Conservation (phyloP, 1,284 basidiomycete genomes). For the Puccinia novopanici region DNA sequence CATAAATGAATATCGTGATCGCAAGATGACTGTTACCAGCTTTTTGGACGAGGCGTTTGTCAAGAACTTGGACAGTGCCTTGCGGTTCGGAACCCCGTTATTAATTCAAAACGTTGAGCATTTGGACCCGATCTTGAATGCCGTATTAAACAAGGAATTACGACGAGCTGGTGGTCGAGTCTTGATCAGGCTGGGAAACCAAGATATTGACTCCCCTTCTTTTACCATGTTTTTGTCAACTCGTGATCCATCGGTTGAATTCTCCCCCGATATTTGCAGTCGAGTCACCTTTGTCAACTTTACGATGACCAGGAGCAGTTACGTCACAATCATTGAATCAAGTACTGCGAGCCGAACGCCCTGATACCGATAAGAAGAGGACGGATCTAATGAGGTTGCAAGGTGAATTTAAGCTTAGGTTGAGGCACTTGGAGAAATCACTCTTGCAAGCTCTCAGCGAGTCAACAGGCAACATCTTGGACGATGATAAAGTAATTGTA, state of each 20-base stretch:
- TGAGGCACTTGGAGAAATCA: conserved; percentile 88
- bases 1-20: conserved; percentile 88
- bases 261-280: conserved; percentile 97
- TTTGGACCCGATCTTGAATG: conserved; percentile 92
- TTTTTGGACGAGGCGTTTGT: conserved; percentile 99
- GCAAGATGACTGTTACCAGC: conserved; percentile 96
- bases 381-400: conserved; percentile 99
- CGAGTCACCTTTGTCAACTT: conserved; percentile 99
- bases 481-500: conserved; percentile 98
- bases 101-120: conserved; percentile 98
- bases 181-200: conserved; percentile 93
- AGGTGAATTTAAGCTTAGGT: conserved; percentile 91
- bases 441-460: conserved; percentile 95
- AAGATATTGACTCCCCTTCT: conserved; percentile 97
- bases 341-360: conserved; percentile 92
- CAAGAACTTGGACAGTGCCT: conserved; percentile 96
- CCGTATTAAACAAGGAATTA: too few relatives aligned
- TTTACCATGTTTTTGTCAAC: conserved; percentile 99
- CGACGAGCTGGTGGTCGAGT: conserved; percentile 85
- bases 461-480: conserved; percentile 92
- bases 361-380: conserved; percentile 93
- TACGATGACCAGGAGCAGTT: conserved; percentile 96
- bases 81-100: conserved; percentile 96
- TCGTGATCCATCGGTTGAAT: conserved; percentile 92
- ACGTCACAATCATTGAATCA: conserved; percentile 98